Evolutionary conservation across 257 asterid genomes (phyloP), one percentile per base, ranked within the genome.

Genomic region (Nicotiana benthamiana): DNA sequence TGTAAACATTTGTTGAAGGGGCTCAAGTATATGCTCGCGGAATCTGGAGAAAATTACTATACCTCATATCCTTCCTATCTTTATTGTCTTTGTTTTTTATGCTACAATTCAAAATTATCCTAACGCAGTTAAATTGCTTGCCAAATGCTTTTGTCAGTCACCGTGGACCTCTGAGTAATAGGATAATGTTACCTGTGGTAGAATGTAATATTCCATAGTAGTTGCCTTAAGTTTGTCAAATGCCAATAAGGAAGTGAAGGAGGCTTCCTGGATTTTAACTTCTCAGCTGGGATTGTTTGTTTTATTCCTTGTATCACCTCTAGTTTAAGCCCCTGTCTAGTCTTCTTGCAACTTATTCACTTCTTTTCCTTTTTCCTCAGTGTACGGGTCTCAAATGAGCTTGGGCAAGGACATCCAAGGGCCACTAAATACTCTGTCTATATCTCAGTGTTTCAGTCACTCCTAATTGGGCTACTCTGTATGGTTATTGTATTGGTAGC

Each of bases 371-470:
- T 28, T 2, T 40, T 18, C 40, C 79, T 53, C 89, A 92, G 98
- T 64, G 96, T 93, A 22, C 92, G 98, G 51, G 94, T 92, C 22
- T 92, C 97, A 1, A 93, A 93, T 57, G 97, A 93, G 88, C 93
- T 93, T 6, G 97, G 98, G 2, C 81, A 84, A 46, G 87, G 93
- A 12, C 96, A 68, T 88, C 94, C 96, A 64, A 88, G 93, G 83
- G 95, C 93, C 57, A 89, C 95, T 70, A 89, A 90, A 62, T 92
- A 91, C 75, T 82, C 91, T 0, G 93, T 92, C 52, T 89, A 91
- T 61, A 79, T 85, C 54, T 87, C 95, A 6, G 85, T 92, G 9
- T 66, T 85, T 6, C 94, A 92, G 53, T 88, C 93, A 15, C 88
- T 92, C 70, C 30, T 92, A 75, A 92, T 92, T 3, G 97, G 97